These are phyloP conservation scores for Barbatosphaeria neglecta DNA, from an alignment of 495 filamentous ascomycete genomes.

Conservation along the genomic window DNA sequence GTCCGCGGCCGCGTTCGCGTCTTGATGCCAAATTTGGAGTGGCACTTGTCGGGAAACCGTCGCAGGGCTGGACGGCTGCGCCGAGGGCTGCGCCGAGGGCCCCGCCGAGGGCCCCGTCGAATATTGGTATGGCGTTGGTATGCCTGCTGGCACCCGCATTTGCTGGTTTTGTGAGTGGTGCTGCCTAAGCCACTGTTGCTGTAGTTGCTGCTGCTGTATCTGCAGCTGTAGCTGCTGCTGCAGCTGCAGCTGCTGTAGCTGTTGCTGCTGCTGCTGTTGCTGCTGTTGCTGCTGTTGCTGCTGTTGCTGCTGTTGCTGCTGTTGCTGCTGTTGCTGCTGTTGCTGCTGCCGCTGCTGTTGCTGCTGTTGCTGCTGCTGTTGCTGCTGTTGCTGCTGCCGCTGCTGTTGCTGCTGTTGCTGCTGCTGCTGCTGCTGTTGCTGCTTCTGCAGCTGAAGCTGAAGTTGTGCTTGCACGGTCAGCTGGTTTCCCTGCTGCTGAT, in stretches of 20 bases:
- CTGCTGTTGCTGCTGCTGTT: constrained; percentile 29
- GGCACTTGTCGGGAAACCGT: not conserved
- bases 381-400: constrained; percentile 4
- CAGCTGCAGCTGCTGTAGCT: not conserved
- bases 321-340: constrained; percentile 7
- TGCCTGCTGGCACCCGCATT: no score
- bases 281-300: constrained; percentile 9
- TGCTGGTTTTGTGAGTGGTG: no score
- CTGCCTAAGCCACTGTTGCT: no score
- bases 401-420: constrained; percentile 15
- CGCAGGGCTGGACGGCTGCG: not conserved
- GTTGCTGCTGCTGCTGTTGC: not conserved
- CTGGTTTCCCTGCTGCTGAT: constrained; percentile 5
- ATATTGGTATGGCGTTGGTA: no score
- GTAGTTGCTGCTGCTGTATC: no score
- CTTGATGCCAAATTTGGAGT: no score
- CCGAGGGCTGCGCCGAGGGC: no score
- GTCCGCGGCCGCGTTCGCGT: no score
- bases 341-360: constrained; percentile 12
- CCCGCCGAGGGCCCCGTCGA: no score
- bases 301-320: constrained; percentile 7
- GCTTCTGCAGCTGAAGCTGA: constrained; percentile 1
- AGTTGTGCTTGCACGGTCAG: no score
- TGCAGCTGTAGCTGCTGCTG: constrained; percentile 4
- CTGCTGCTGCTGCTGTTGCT: constrained; percentile 2